phyloP scores from a whole-genome alignment of 495 filamentous ascomycete genomes.

The Geoglossum glabrum region DNA sequence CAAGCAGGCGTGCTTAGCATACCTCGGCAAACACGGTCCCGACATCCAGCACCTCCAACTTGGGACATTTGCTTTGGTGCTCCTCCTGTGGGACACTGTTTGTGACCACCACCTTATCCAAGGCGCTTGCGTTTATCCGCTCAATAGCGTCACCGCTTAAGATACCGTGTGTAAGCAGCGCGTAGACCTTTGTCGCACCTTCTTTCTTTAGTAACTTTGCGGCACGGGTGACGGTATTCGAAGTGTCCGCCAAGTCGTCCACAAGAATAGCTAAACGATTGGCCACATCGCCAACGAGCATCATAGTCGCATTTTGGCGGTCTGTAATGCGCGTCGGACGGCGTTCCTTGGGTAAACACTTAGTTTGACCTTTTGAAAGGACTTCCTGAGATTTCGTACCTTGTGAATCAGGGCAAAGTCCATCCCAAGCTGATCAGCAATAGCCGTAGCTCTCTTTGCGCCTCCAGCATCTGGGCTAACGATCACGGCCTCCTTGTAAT shows the following conservation, averaged over 20 bases:
- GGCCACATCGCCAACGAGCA: conserved; percentile 81
- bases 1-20: conserved; percentile 8
- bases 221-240: conserved; percentile 87
- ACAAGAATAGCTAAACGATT: conserved; percentile 71
- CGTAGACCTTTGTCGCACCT: conserved; percentile 71
- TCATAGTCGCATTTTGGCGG: conserved; percentile 94
- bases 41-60: conserved; percentile 83
- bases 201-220: conserved; percentile 94
- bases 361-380: conserved; percentile 2
- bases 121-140: conserved; percentile 70
- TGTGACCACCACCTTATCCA: conserved; percentile 85
- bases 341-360: conserved; percentile 48
- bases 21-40: conserved; percentile 86
- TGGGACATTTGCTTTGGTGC: conserved; percentile 51
- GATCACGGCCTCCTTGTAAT: conserved; percentile 72
- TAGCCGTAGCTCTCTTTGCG: conserved; percentile 90
- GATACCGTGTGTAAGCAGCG: conserved; percentile 83
- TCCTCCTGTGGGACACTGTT: conserved; percentile 86
- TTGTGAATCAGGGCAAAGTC: conserved; percentile 96
- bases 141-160: conserved; percentile 87
- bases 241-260: conserved; percentile 89
- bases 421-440: conserved; percentile 81
- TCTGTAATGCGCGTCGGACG: conserved; percentile 86
- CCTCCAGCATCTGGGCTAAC: conserved; percentile 94
- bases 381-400: conserved; percentile 25